Percentiles rank a stretch among this genome's conserved stretches.
Evolutionary conservation across 345 rosid genomes (phyloP).

Genomic region (Corchorus capsularis): DNA sequence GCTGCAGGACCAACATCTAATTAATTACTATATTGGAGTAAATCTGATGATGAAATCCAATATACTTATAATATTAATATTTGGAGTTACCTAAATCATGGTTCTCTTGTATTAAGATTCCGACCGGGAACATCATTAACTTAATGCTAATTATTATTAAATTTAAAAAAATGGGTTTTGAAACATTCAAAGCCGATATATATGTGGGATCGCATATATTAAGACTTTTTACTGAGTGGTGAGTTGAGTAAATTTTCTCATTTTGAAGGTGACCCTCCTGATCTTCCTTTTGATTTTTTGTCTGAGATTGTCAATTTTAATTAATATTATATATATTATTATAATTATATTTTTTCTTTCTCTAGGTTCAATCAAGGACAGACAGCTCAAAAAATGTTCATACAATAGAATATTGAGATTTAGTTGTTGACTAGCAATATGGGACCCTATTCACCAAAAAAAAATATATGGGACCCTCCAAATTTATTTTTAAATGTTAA

Average conservation of each 20-base stretch:
- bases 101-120: neutral
- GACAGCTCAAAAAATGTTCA: neutral
- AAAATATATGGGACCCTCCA: neutral
- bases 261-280: neutral
- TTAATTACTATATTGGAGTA: neutral
- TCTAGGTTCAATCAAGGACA: neutral
- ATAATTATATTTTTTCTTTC: too few relatives aligned
- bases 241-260: neutral
- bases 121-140: neutral
- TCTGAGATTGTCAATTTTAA: neutral
- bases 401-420: neutral
- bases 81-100: neutral
- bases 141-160: neutral
- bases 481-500: too few relatives aligned
- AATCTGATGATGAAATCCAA: neutral
- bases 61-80: neutral
- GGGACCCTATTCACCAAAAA: neutral
- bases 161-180: neutral
- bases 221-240: neutral
- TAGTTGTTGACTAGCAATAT: neutral
- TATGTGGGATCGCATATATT: neutral
- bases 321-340: too few relatives aligned
- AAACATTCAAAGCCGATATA: conserved; percentile 6
- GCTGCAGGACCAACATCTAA: neutral
- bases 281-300: neutral